These are phyloP conservation scores for Fusarium nanum DNA, from an alignment of 2,329 filamentous ascomycete genomes.

Conservation along the genomic window DNA sequence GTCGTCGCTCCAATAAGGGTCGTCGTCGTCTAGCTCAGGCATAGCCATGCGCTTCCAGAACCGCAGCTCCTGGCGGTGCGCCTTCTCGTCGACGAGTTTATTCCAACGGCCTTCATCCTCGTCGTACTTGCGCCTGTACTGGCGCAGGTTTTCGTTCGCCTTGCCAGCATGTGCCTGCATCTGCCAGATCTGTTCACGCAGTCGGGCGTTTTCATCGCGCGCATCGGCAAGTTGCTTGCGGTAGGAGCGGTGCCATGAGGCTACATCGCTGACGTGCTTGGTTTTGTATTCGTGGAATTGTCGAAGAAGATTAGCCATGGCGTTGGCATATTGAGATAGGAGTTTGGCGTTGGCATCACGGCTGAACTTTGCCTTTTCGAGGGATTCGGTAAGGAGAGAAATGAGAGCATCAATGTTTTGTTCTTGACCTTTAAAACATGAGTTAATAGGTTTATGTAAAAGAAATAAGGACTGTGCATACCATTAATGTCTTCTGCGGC, in stretches of 20 bases:
- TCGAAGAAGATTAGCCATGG: slow-evolving; percentile 67
- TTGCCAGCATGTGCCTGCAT: slow-evolving; percentile 70
- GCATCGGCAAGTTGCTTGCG: slow-evolving; percentile 73
- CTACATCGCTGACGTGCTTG: slow-evolving; percentile 70
- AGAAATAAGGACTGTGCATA: slow-evolving; percentile 47
- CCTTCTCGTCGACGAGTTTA: slow-evolving; percentile 63
- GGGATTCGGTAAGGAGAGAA: slow-evolving; percentile 69
- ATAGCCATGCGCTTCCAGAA: slow-evolving; percentile 76
- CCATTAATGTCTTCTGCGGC: slow-evolving; percentile 68
- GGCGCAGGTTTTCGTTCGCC: slow-evolving; percentile 68
- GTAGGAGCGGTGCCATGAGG: slow-evolving; percentile 74
- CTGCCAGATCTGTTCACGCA: slow-evolving; percentile 74
- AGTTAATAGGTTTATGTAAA: background rate
- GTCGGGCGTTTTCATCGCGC: slow-evolving; percentile 70
- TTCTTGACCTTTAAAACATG: slow-evolving; percentile 60
- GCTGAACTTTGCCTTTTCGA: slow-evolving; percentile 70
- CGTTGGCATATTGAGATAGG: slow-evolving; percentile 68
- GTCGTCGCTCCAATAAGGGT: slow-evolving; percentile 72
- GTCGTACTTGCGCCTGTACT: slow-evolving; percentile 67
- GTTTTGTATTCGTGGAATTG: slow-evolving; percentile 75
- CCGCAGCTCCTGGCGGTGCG: slow-evolving; percentile 67
- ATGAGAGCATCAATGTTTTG: slow-evolving; percentile 70
- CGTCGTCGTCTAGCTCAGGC: slow-evolving; percentile 69
- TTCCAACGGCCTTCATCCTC: slow-evolving; percentile 67
- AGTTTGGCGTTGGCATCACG: slow-evolving; percentile 71